These are phyloP conservation scores for Manihot esculenta DNA, from an alignment of 441 rosid genomes.

Conservation along the genomic window DNA sequence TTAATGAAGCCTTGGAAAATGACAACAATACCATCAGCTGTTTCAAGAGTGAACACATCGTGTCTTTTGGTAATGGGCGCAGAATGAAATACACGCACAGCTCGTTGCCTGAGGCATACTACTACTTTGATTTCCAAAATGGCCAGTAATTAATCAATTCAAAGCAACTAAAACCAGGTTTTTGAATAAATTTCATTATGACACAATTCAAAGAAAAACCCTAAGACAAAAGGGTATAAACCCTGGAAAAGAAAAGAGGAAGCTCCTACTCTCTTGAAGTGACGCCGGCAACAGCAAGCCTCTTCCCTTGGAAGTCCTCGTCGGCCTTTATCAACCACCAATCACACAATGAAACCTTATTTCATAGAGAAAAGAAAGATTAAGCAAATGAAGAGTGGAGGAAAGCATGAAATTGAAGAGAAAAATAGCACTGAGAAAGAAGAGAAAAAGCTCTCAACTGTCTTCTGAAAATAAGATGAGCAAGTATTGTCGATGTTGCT, in stretches of 20 bases:
- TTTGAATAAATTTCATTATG: neutral
- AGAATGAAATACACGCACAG: constrained; percentile 56
- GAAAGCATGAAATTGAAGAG: neutral
- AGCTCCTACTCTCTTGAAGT: constrained; percentile 45
- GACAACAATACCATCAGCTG: constrained; percentile 59
- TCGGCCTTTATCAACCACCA: constrained; percentile 85
- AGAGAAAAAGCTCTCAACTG: neutral
- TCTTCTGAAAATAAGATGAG: constrained; percentile 10
- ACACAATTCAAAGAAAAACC: neutral
- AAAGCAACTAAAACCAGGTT: neutral
- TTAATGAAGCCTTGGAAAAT: constrained; percentile 56
- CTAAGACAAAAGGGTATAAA: neutral
- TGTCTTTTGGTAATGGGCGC: constrained; percentile 57
- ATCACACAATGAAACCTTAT: constrained; percentile 59
- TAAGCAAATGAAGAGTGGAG: neutral
- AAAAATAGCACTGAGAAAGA: neutral
- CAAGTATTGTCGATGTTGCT: neutral
- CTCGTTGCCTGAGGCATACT: constrained; percentile 33
- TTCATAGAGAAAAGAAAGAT: neutral
- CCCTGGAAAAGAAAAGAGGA: neutral
- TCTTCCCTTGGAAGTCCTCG: constrained; percentile 45
- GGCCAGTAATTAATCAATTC: neutral
- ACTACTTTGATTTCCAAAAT: neutral
- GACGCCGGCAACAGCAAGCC: constrained; percentile 69
- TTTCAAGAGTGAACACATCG: constrained; percentile 58